Evolutionary conservation across 2,329 filamentous ascomycete species (phyloP).

Genomic region (Sclerotinia spermophila): DNA sequence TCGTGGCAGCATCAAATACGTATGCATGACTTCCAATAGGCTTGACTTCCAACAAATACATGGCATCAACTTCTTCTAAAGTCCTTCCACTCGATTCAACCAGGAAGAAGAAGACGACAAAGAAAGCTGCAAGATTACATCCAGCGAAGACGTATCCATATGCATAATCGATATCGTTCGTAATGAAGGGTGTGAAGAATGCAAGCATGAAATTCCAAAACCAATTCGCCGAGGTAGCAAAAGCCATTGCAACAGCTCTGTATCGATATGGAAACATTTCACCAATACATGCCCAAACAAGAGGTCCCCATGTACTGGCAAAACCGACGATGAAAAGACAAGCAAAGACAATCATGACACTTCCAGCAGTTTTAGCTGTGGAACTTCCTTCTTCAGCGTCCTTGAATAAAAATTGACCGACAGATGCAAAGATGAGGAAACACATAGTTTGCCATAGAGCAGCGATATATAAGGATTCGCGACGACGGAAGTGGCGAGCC

Average conservation of each 20-base stretch:
- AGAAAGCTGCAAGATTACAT: slow-evolving; percentile 61
- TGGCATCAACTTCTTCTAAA: slow-evolving; percentile 31
- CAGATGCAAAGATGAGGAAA: slow-evolving; percentile 56
- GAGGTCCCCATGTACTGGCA: slow-evolving; percentile 66
- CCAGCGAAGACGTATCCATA: slow-evolving; percentile 75
- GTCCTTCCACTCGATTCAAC: slow-evolving; percentile 54
- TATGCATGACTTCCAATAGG: slow-evolving; percentile 34
- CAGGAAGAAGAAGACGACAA: slow-evolving; percentile 74
- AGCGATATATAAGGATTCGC: slow-evolving; percentile 62
- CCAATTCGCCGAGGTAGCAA: slow-evolving; percentile 62
- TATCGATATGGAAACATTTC: slow-evolving; percentile 65
- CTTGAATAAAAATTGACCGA: slow-evolving; percentile 51
- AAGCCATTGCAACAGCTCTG: slow-evolving; percentile 56
- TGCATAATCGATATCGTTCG: slow-evolving; percentile 60
- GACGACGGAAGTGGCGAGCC: slow-evolving; percentile 65
- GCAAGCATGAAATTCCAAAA: slow-evolving; percentile 70
- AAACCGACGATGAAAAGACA: slow-evolving; percentile 74
- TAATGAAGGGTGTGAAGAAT: slow-evolving; percentile 81
- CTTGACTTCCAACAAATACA: slow-evolving; percentile 37
- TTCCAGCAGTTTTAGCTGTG: slow-evolving; percentile 50
- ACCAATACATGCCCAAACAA: slow-evolving; percentile 65
- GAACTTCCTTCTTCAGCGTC: slow-evolving; percentile 38
- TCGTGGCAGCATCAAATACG: not conserved
- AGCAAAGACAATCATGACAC: slow-evolving; percentile 67
- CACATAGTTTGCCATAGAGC: slow-evolving; percentile 68